These are phyloP conservation scores for Wallacemonas sp. DNA, from an alignment of 208 protist species.

Conservation along the genomic window DNA sequence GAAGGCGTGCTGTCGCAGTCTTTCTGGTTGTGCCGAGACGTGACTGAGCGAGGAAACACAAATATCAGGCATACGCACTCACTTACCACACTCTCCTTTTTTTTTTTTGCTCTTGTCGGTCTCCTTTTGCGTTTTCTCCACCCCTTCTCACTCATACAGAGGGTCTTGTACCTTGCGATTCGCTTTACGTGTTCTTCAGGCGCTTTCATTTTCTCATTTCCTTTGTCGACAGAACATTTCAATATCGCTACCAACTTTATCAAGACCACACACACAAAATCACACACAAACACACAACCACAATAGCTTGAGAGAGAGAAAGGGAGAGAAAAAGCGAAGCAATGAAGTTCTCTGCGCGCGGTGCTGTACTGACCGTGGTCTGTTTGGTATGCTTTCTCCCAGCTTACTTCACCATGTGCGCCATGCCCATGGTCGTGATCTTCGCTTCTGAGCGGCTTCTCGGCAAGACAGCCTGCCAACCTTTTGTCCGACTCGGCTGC, in stretches of 20 bases:
- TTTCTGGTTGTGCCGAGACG: too few species aligned
- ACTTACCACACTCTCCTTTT: background rate
- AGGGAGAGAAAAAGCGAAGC: background rate
- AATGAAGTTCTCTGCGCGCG: conserved; percentile 42
- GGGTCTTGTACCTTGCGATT: too few species aligned
- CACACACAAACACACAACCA: background rate
- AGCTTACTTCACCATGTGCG: conserved; percentile 21
- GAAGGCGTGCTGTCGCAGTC: too few species aligned
- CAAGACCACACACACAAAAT: background rate
- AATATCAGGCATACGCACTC: background rate
- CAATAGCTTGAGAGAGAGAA: background rate
- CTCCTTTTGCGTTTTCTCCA: background rate
- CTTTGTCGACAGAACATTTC: too few species aligned
- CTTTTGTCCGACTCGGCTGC: conserved; percentile 28
- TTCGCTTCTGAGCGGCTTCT: conserved; percentile 33
- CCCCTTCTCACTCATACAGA: too few species aligned
- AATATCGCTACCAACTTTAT: background rate
- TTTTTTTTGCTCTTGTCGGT: conserved; percentile 9
- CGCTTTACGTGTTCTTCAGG: too few species aligned
- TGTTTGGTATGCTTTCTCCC: conserved; percentile 18
- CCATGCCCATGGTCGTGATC: conserved; percentile 26
- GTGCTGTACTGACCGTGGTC: conserved; percentile 25
- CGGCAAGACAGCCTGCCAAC: conserved; percentile 8
- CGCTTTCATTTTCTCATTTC: too few species aligned
- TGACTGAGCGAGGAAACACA: too few species aligned